Conservation (phyloP, 2,329 filamentous ascomycete genomes). For the Pezicula carpinea region DNA sequence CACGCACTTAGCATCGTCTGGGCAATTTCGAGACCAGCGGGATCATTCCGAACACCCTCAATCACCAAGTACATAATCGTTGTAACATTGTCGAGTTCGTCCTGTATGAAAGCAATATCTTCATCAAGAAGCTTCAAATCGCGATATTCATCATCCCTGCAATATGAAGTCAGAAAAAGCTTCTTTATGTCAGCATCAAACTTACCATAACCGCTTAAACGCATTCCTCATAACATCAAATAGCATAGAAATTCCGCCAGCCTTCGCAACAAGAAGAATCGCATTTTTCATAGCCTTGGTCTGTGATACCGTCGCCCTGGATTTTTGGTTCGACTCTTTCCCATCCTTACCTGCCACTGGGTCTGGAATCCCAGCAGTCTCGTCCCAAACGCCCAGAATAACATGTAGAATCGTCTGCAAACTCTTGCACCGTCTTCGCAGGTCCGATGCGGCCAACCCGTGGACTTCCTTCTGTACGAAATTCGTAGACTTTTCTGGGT, state of each 20-base stretch:
- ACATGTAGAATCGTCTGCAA: constrained; percentile 57
- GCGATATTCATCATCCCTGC: constrained; percentile 30
- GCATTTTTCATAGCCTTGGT: constrained; percentile 55
- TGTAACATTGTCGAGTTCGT: constrained; percentile 59
- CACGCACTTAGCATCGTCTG: constrained; percentile 44
- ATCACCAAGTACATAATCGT: constrained; percentile 58
- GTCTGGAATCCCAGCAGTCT: constrained; percentile 50
- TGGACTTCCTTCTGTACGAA: constrained; percentile 55
- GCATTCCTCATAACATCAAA: constrained; percentile 27
- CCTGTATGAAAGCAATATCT: constrained; percentile 37
- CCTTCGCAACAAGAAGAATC: constrained; percentile 45
- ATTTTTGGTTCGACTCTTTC: constrained; percentile 38
- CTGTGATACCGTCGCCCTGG: constrained; percentile 49
- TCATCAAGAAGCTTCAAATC: constrained; percentile 25
- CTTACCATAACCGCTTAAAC: constrained; percentile 30
- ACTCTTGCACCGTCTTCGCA: constrained; percentile 44
- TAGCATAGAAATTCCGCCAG: constrained; percentile 31
- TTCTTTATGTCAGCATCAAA: background rate
- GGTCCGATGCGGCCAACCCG: constrained; percentile 40
- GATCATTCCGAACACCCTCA: constrained; percentile 50
- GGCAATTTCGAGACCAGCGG: constrained; percentile 37
- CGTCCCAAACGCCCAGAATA: constrained; percentile 65
- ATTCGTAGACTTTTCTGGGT: constrained; percentile 46
- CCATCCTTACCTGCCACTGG: constrained; percentile 35
- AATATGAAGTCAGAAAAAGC: constrained; percentile 5